Evolutionary conservation across 2,329 filamentous ascomycete genomes (phyloP), one percentile per base, ranked within the genome.

Genomic region (Macrophomina pseudophaseolina): DNA sequence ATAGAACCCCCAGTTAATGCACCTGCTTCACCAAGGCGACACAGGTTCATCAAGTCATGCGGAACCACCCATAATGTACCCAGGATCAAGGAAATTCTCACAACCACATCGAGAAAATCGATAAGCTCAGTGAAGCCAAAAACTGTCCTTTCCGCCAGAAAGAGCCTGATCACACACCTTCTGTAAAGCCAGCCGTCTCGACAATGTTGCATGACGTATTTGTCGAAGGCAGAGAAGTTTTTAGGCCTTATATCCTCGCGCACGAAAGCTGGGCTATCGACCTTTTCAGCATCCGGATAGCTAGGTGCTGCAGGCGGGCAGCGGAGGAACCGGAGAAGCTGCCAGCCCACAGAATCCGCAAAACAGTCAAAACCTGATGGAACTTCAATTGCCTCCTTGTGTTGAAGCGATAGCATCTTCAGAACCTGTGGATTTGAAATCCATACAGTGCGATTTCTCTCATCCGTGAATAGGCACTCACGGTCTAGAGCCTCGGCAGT

Each of bases 401-500:
- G 77, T 62, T 8, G 30, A 7, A 72, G 32, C 2, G 73, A 68
- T 4, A 91, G 75, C 1, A 87, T 71, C 16, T 33, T 59, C 30
- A 66, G 6, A 11, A 28, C 3, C 12, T 86, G 80, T 0, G 85
- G 84, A 12, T 81, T 81, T 5, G 87, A 86, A 9, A 89, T 76
- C 78, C 81, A 84, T 7, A 90, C 74, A 0, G 88, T 91, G 46
- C 81, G 79, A 69, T 84, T 89, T 67, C 88, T 87, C 52, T 85
- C 79, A 30, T 82, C 77, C 0, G 80, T 80, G 38, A 79, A 78
- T 14, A 81, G 71, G 75, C 72, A 86, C 73, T 91, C 88, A 67
- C 83, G 82, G 65, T 88, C 86, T 35, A 91, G 79, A 0, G 87
- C 88, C 70, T 90, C 86, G 18, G 86, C 81, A 28, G 87, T 85